Base-by-base conservation (phyloP, 2,329 filamentous ascomycete genomes). In the Epichloe baconii region DNA sequence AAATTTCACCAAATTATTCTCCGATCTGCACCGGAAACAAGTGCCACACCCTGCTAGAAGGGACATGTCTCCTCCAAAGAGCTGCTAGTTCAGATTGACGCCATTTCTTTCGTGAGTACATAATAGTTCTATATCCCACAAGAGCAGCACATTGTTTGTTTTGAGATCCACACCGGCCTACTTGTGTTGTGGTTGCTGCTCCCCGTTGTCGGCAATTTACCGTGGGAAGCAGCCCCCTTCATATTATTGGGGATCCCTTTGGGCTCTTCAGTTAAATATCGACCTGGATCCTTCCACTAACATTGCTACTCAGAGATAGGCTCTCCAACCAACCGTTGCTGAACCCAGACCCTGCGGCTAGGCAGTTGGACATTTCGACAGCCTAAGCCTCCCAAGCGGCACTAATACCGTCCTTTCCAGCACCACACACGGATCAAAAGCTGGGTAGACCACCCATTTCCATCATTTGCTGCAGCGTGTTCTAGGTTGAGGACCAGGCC, bases 1-100 rank as follows among this genome's bases (percentile, higher is more conserved):
- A 53, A 49, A 51, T n/a, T n/a, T 50, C 51, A 37, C 47, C 35
- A 52, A 47, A 52, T 47, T 52, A 52, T 55, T 54, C 47, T 52
- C 53, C 54, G 51, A 50, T 43, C 41, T 34, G 48, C 38, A 26
- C 50, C 46, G 19, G 40, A 5, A 51, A 51, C 47, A 41, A 49
- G 14, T 38, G 45, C 44, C 26, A 34, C 44, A 21, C 50, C 43
- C 42, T 48, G 49, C 47, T 35, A 47, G 19, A 41, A 52, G 40
- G 26, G 37, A 51, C 41, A 12, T 42, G 40, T 44, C 15, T 43
- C 44, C 15, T 43, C 44, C 3, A 42, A 42, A 31, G 12, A 44
- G 49, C 21, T 38, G 17, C 26, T 34, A 17, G 47, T 31, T 42
- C 38, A 44, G 34, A n/a, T 40, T 43, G 19, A 41, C 43, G 36